phyloP scores from a whole-genome alignment of 202 grass and related monocot genomes.

The Zizania palustris region DNA sequence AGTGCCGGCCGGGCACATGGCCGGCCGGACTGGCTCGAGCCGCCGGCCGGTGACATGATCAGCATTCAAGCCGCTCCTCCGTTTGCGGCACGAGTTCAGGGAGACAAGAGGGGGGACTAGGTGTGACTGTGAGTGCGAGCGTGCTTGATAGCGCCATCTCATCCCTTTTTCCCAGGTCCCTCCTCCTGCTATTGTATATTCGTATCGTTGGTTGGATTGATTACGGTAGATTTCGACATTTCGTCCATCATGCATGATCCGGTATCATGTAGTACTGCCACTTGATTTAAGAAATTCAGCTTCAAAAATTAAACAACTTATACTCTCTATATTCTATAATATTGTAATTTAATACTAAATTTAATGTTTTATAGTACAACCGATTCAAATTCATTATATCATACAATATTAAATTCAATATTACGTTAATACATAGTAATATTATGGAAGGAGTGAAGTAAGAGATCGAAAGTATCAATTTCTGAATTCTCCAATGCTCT shows the following conservation, averaged over 20 bases:
- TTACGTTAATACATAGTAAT: too few relatives aligned
- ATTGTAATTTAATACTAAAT: too few relatives aligned
- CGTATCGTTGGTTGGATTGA: conserved; percentile 22
- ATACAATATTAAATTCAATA: too few relatives aligned
- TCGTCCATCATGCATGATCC: conserved; percentile 5
- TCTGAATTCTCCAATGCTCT: not conserved
- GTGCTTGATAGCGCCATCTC: conserved; percentile 1
- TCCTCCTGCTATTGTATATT: too few relatives aligned
- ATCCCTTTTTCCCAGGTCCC: not conserved
- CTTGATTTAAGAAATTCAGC: too few relatives aligned
- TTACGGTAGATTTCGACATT: conserved; percentile 15
- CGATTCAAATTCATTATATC: too few relatives aligned
- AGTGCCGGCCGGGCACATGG: conserved; percentile 23
- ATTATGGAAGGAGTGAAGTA: too few relatives aligned
- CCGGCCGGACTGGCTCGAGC: conserved; percentile 11
- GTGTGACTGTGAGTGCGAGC: too few relatives aligned
- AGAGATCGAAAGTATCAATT: too few relatives aligned
- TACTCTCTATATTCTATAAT: too few relatives aligned
- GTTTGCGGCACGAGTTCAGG: conserved; percentile 18
- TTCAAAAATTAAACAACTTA: too few relatives aligned
- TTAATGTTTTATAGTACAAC: too few relatives aligned
- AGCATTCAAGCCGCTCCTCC: conserved; percentile 33
- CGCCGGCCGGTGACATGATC: not conserved
- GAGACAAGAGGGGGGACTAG: not conserved
- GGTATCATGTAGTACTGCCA: not conserved